Evolutionary conservation across 164 flowering plant species (phyloP).

Genomic region (Piper longum): DNA sequence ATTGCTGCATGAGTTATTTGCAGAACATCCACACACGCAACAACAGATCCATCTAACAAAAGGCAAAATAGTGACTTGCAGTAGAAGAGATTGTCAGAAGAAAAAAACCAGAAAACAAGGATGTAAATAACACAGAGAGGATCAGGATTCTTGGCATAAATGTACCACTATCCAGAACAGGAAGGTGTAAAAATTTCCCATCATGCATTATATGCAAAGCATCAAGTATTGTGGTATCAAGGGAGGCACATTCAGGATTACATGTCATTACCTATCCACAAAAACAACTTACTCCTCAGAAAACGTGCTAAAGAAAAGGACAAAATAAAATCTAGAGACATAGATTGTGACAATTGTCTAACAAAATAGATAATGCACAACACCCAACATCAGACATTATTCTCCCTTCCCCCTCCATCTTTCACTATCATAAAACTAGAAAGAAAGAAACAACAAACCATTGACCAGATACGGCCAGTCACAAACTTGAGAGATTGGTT

Average conservation of each 20-base stretch:
- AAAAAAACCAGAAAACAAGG: neutral
- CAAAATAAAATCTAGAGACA: neutral
- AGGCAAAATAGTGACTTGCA: neutral
- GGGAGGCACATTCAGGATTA: conserved; percentile 79
- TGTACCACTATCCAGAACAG: conserved; percentile 73
- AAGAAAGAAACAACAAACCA: too few relatives aligned
- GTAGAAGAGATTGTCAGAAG: neutral
- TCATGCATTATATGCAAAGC: conserved; percentile 95
- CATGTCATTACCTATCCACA: conserved; percentile 76
- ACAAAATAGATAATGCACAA: too few relatives aligned
- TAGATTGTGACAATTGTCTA: too few relatives aligned
- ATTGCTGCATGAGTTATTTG: conserved; percentile 97
- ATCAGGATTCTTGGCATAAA: neutral
- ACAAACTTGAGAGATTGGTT: too few relatives aligned
- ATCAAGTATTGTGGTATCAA: conserved; percentile 85
- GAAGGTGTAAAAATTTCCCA: conserved; percentile 91
- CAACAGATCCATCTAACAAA: conserved; percentile 65
- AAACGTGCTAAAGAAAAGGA: neutral
- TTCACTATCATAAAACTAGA: too few relatives aligned
- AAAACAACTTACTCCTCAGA: neutral
- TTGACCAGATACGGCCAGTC: too few relatives aligned
- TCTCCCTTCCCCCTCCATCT: too few relatives aligned
- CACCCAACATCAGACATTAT: too few relatives aligned
- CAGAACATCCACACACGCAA: conserved; percentile 81
- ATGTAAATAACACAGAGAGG: neutral